Conservation (phyloP, 2,329 filamentous ascomycete genomes). For the Monosporascus sp. region DNA sequence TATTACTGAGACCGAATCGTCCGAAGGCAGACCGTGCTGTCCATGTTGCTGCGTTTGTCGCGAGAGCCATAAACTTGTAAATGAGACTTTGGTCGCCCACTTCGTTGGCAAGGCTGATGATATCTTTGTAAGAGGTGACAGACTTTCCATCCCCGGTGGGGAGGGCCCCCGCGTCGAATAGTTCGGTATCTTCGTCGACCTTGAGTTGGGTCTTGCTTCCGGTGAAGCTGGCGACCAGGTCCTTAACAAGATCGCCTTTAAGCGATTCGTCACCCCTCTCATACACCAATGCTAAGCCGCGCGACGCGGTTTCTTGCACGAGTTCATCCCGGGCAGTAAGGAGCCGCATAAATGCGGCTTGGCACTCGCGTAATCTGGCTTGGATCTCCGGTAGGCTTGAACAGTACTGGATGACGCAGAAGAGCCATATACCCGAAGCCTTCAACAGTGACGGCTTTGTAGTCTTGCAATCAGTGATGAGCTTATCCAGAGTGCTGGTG, state of each 20-base stretch:
- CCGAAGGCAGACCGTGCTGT: constrained; percentile 95
- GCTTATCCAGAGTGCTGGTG: constrained; percentile 58
- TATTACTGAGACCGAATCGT: constrained; percentile 84
- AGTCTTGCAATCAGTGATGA: constrained; percentile 71
- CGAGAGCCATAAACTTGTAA: constrained; percentile 97
- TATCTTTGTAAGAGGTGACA: constrained; percentile 95
- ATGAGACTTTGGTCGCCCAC: constrained; percentile 94
- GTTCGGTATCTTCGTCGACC: constrained; percentile 83
- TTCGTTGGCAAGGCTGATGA: constrained; percentile 90
- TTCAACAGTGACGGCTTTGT: constrained; percentile 88
- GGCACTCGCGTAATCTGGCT: constrained; percentile 67
- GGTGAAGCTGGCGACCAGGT: constrained; percentile 85
- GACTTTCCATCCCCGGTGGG: constrained; percentile 86
- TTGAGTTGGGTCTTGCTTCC: constrained; percentile 69
- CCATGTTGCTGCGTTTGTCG: constrained; percentile 94
- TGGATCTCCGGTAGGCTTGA: constrained; percentile 74
- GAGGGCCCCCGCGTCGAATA: constrained; percentile 86
- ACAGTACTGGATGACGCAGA: constrained; percentile 86
- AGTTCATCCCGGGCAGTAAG: constrained; percentile 86
- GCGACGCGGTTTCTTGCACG: constrained; percentile 90
- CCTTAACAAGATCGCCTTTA: constrained; percentile 77
- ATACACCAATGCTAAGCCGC: constrained; percentile 88
- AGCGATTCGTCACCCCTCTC: constrained; percentile 80
- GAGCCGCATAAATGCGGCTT: constrained; percentile 81
- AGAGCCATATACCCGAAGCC: constrained; percentile 90